These are phyloP conservation scores for Telopea speciosissima DNA, from an alignment of 177 flowering plant species.

Conservation along the genomic window DNA sequence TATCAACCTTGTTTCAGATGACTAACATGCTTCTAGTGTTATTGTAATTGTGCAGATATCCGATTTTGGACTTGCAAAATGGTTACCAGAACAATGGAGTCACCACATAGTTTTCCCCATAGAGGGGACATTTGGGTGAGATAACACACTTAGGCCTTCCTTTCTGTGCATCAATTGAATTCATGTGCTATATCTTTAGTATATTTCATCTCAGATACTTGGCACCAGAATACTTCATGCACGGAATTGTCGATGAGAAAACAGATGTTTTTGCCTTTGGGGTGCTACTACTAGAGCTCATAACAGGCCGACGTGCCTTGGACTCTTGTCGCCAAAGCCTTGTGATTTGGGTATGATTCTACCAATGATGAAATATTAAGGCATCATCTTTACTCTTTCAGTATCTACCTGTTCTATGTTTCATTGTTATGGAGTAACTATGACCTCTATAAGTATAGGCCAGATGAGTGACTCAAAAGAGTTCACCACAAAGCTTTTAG, in stretches of 20 bases:
- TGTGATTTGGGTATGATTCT: conserved; percentile 79
- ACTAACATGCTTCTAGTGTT: not conserved
- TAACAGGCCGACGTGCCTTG: conserved; percentile 91
- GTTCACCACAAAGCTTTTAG: too few relatives aligned
- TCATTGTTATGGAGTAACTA: too few relatives aligned
- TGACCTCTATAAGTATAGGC: too few relatives aligned
- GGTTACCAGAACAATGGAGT: conserved; percentile 93
- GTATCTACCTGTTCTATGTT: not conserved
- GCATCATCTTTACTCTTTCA: not conserved
- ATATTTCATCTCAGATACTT: conserved; percentile 41
- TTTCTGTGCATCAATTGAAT: too few relatives aligned
- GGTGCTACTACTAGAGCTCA: conserved; percentile 75
- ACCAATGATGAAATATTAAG: not conserved
- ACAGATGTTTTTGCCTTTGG: conserved; percentile 95
- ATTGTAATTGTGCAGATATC: conserved; percentile 57
- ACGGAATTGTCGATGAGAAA: conserved; percentile 79
- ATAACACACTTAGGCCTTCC: not conserved
- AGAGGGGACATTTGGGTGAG: conserved; percentile 97
- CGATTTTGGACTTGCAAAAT: conserved; percentile 95
- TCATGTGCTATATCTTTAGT: not conserved
- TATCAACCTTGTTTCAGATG: not conserved
- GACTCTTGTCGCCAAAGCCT: conserved; percentile 84
- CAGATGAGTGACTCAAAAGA: too few relatives aligned
- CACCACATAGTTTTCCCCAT: conserved; percentile 81
- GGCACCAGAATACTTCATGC: conserved; percentile 91